phyloP scores from a whole-genome alignment of 1,139 yeast species.

The Yamadazyma dendronema region DNA sequence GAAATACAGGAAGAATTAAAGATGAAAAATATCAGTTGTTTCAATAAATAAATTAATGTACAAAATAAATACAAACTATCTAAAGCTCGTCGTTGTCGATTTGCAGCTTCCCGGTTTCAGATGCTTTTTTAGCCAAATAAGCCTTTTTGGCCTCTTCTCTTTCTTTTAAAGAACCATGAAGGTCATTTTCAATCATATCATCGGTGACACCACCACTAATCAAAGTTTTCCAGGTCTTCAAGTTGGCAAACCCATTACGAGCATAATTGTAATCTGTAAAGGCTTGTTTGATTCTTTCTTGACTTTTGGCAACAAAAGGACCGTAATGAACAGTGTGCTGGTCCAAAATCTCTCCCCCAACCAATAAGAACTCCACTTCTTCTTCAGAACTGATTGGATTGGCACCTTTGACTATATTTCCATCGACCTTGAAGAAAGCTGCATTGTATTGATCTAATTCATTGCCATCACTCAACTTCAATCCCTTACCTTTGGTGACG shows the following conservation, averaged over 20 bases:
- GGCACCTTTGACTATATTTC: slow-evolving; percentile 52
- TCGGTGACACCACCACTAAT: slow-evolving; percentile 61
- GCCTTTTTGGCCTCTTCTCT: slow-evolving; percentile 30
- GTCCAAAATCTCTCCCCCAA: slow-evolving; percentile 76
- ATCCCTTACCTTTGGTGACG: slow-evolving; percentile 58
- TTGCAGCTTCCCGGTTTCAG: not conserved
- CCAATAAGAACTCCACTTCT: slow-evolving; percentile 56
- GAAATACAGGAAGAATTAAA: too few species aligned
- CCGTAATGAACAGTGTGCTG: slow-evolving; percentile 87
- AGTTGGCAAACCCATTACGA: slow-evolving; percentile 71
- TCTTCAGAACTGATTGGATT: slow-evolving; percentile 36
- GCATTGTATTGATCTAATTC: slow-evolving; percentile 48
- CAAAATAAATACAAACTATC: not conserved
- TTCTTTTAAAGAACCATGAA: slow-evolving; percentile 33
- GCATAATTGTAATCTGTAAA: slow-evolving; percentile 68
- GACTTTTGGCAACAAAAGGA: slow-evolving; percentile 76
- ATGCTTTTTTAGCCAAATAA: slow-evolving; percentile 20
- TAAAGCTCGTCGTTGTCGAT: slow-evolving; percentile 18
- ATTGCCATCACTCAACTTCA: slow-evolving; percentile 44
- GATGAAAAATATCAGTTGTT: too few species aligned
- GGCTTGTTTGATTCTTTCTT: slow-evolving; percentile 63
- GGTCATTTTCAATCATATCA: slow-evolving; percentile 41
- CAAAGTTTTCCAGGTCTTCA: slow-evolving; percentile 65
- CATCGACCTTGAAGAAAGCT: slow-evolving; percentile 66
- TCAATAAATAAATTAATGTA: not conserved